Percentiles rank a stretch among this genome's conserved stretches.
phyloP scores from a whole-genome alignment of 148 eudicot genomes.

The Rhododendron vialii region DNA sequence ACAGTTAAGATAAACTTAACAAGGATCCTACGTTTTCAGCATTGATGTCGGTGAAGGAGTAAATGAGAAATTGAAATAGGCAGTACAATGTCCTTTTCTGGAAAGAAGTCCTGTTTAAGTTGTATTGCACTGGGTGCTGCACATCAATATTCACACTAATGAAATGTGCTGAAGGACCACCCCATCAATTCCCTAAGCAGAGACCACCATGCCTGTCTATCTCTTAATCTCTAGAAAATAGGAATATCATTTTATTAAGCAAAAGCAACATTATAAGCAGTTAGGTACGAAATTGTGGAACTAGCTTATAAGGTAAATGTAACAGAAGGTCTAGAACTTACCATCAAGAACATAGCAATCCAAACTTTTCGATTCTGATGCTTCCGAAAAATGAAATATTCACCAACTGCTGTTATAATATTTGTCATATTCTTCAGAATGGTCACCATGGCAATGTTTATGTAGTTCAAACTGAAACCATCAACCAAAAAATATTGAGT shows the following conservation, averaged over 20 bases:
- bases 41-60: neutral
- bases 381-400: slow-evolving; percentile 62
- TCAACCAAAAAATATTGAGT: slow-evolving; percentile 18
- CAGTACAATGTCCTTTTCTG: neutral
- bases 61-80: neutral
- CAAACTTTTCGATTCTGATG: slow-evolving; percentile 75
- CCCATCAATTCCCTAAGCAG: neutral
- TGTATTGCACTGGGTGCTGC: neutral
- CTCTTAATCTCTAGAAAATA: neutral
- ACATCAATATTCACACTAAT: neutral
- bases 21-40: neutral
- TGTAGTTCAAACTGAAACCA: slow-evolving; percentile 66
- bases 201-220: neutral
- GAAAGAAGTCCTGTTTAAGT: neutral
- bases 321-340: slow-evolving; percentile 17
- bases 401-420: slow-evolving; percentile 75
- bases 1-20: neutral
- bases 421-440: slow-evolving; percentile 85
- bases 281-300: neutral
- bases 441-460: slow-evolving; percentile 87
- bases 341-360: slow-evolving; percentile 87
- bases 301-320: neutral
- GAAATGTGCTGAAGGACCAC: neutral
- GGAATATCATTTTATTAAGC: neutral
- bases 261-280: neutral